phyloP scores from a whole-genome alignment of 441 rosid genomes.

The Jatropha multifida region DNA sequence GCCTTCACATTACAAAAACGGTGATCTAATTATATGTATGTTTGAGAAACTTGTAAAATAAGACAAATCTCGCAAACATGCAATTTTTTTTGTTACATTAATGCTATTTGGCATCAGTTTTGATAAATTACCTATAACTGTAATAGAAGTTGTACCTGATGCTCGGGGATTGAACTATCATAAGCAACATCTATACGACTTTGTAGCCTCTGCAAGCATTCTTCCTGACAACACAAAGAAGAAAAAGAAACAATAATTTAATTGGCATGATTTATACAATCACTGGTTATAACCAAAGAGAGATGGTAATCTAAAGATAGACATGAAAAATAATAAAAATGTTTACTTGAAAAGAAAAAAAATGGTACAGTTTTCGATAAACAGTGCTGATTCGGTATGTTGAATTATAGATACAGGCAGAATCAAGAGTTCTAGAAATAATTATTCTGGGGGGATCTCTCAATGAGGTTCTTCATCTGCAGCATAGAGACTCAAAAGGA shows the following conservation, averaged over 20 bases:
- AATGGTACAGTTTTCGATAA: background rate
- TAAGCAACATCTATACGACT: constrained; percentile 81
- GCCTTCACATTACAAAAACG: background rate
- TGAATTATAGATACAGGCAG: background rate
- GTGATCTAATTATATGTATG: background rate
- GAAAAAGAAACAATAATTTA: constrained; percentile 16
- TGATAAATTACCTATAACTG: background rate
- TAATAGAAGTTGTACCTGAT: constrained; percentile 56
- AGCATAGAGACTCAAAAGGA: background rate
- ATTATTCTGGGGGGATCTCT: background rate
- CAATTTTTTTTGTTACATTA: background rate
- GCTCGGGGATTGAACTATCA: constrained; percentile 76
- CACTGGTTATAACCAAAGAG: background rate
- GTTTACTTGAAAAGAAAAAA: too few species aligned
- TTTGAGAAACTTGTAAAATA: constrained; percentile 2
- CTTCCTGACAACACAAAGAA: constrained; percentile 56
- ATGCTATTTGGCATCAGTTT: constrained; percentile 5
- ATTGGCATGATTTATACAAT: background rate
- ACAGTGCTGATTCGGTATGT: background rate
- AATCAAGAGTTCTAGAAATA: background rate
- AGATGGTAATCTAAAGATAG: background rate
- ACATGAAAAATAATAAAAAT: too few species aligned
- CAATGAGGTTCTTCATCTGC: background rate
- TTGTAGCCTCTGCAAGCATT: constrained; percentile 80
- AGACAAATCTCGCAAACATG: constrained; percentile 9